Evolutionary conservation across 169 alveolate genomes (phyloP), one percentile per base, ranked within the genome.

Genomic region (Cryptosporidium sp.): DNA sequence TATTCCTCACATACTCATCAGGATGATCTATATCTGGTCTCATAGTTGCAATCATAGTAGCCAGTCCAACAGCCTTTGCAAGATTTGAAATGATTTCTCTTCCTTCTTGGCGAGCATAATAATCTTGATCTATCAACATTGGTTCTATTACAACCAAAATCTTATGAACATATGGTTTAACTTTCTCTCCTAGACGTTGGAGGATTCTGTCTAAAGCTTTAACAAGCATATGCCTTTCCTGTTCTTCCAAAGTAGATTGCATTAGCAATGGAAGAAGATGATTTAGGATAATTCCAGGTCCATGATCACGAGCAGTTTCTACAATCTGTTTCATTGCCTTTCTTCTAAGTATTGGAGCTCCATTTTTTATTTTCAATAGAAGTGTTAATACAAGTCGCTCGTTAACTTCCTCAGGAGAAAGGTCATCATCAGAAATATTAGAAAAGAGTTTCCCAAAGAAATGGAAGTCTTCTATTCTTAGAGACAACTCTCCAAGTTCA

Each of bases 31-130:
- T 98, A 91, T 99, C 99, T 0, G 99, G 99, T 58, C 99, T 94
- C 99, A 99, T 97, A 37, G 99, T 98, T n/a, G 99, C 98, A 69
- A 99, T 99, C 99, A 99, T 99, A 9, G 99, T 98, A 0, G 99
- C 99, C 58, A 98, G 93, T 9, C 99, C 99, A 0, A 99, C 99
- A 58, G 99, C 99, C 86, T 96, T 96, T 0, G 98, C 95, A 91
- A 98, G 93, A 92, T 98, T 98, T 62, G 99, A 96, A 70, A 98
- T 97, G 51, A 98, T 97, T 86, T 98, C 99, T 85, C 99, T 92
- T 9, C 99, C 99, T 93, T 99, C 99, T 31, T 97, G 99, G 85
- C 99, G 96, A 0, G 99, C 99, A 91, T 98, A 99, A 92, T 97
- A 98, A 86, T 98, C 99, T 92, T 99, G 99, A 92, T 99, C 99